Evolutionary conservation across 2,329 filamentous ascomycete genomes (phyloP), one percentile per base, ranked within the genome.

Genomic region (Beauveria bassiana): DNA sequence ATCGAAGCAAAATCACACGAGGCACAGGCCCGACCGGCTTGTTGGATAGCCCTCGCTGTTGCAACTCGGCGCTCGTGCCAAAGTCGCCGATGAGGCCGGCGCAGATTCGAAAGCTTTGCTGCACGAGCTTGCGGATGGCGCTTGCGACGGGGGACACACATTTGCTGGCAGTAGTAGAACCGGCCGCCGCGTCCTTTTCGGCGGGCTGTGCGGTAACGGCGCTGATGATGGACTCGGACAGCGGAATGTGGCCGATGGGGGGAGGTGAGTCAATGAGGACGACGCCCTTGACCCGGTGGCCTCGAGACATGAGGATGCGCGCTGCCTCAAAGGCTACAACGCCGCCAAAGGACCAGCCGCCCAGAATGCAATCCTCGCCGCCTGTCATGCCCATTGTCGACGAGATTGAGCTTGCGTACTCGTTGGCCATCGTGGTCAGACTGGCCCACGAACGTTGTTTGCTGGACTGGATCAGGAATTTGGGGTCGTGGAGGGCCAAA

Each of bases 311-410:
- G 4, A 80, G 68, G 40, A 76, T 72, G 16, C 73, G 72, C 3
- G 77, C 73, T 4, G 75, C 75, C 57, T 79, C 76, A 64, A 75
- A 83, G 20, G 81, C 79, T 61, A 78, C 76, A 61, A 81, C 78
- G 8, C 81, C 80, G 43, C 81, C 81, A 22, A 79, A 81, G 10
- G 79, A 83, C 81, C 80, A 83, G 60, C 81, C 82, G 58, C 79
- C 79, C 0, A 83, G 72, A 38, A 68, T 54, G 40, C 50, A 52
- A 22, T 38, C 50, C 12, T 18, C 28, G 10, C 26, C 18, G 9
- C 14, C 10, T n/a, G 50, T n/a, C 8, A 12, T n/a, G 12, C 20
- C 8, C 28, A 18, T 38, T 20, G 26, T 28, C 18, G 26, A 34
- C 6, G 26, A 52, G 6, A 52, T 52, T 38, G 31, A 24, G 16